Percentiles rank a stretch among this genome's conserved stretches.
Evolutionary conservation across 2,329 filamentous ascomycete genomes (phyloP).

Genomic region (Diaporthe batatas): DNA sequence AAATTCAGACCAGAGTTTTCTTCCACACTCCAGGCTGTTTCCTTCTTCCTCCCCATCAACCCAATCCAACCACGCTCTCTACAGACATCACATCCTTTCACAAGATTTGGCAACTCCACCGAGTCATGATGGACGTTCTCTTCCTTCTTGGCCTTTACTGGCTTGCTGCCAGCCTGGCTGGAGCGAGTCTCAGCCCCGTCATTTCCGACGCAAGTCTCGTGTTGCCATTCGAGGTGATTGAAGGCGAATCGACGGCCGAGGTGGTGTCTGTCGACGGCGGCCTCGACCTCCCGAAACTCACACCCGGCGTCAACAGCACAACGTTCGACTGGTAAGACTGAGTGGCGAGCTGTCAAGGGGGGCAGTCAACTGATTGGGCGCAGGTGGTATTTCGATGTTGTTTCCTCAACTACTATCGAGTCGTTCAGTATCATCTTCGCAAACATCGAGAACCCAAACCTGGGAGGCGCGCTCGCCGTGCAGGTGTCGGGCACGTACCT

Average conservation of each 20-base stretch:
- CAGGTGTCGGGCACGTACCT: not conserved
- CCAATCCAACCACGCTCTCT: not conserved
- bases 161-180: not conserved
- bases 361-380: not conserved
- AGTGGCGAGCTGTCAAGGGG: too few species aligned
- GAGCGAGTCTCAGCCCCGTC: too few species aligned
- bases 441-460: not conserved
- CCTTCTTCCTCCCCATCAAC: not conserved
- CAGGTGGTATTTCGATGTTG: not conserved
- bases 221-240: not conserved
- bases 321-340: not conserved
- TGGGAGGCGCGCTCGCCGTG: constrained; percentile 10
- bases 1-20: too few species aligned
- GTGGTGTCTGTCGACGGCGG: not conserved
- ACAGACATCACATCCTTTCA: not conserved
- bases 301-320: not conserved
- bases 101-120: not conserved
- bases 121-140: not conserved
- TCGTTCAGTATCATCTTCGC: not conserved
- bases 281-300: not conserved
- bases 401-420: not conserved
- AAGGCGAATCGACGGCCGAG: not conserved
- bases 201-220: fast-evolving
- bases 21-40: not conserved
- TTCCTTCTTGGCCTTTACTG: not conserved